Evolutionary conservation across 495 filamentous ascomycete genomes (phyloP).

Genomic region (Tuber aestivum): DNA sequence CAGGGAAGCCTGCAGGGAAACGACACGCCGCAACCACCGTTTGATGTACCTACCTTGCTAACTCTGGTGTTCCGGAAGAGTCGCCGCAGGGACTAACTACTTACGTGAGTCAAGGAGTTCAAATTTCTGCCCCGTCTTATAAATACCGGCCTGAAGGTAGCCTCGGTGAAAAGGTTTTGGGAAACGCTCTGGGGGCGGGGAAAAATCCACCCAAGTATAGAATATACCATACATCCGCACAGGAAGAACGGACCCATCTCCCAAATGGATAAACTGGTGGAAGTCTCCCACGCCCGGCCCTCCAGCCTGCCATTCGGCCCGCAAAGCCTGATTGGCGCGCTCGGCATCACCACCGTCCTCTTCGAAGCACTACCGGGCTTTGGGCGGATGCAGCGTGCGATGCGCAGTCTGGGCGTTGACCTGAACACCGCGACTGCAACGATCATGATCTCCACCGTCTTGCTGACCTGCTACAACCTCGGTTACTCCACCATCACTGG

Average conservation of each 20-base stretch:
- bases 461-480: constrained; percentile 20
- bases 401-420: constrained; percentile 17
- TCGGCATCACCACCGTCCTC: constrained; percentile 21
- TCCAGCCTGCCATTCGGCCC: constrained; percentile 10
- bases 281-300: not conserved
- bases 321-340: constrained; percentile 18
- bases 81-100: not conserved
- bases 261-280: not conserved
- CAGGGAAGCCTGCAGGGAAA: not conserved
- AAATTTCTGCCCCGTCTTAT: not conserved
- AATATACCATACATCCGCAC: not conserved
- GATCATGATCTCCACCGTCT: constrained; percentile 20
- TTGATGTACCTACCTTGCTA: not conserved
- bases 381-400: constrained; percentile 6
- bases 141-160: not conserved
- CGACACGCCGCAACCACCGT: not conserved
- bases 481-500: constrained; percentile 12
- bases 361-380: constrained; percentile 31
- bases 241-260: not conserved
- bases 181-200: not conserved
- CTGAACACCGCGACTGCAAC: constrained; percentile 15
- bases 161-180: not conserved
- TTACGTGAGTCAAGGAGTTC: not conserved
- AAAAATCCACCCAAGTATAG: not conserved
- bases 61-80: not conserved